Evolutionary conservation across 345 rosid species (phyloP).

Genomic region (Crucihimalaya himalaica): DNA sequence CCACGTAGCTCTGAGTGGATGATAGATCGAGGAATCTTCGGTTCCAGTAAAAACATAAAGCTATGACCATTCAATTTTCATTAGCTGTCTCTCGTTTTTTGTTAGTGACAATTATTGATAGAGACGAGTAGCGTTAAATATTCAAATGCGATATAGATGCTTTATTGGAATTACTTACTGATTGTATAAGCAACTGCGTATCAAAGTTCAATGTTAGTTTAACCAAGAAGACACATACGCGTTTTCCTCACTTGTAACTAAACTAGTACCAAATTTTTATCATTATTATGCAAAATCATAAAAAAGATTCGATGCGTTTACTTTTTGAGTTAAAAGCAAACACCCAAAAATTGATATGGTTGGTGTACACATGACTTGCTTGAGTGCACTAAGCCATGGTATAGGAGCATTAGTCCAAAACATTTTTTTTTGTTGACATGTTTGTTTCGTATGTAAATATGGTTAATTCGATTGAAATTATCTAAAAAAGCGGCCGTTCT

Average conservation of each 20-base stretch:
- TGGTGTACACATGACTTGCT: constrained; percentile 1
- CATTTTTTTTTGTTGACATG: neutral
- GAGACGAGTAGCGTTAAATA: constrained; percentile 12
- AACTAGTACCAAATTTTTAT: neutral
- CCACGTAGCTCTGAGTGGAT: constrained; percentile 27
- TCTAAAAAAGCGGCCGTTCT: neutral
- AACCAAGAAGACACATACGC: constrained; percentile 30
- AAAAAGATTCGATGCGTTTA: neutral
- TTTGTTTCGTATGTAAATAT: neutral
- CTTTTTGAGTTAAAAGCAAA: neutral
- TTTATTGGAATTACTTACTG: constrained; percentile 26
- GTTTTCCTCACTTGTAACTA: constrained; percentile 22
- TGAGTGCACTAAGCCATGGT: neutral
- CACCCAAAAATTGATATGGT: neutral
- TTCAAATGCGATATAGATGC: constrained; percentile 8
- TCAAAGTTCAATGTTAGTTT: constrained; percentile 22
- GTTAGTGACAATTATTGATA: constrained; percentile 16
- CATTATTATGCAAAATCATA: constrained; percentile 16
- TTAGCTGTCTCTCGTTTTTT: neutral
- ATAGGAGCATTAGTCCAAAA: neutral
- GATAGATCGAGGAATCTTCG: constrained; percentile 24
- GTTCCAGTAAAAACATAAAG: constrained; percentile 15
- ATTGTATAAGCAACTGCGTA: constrained; percentile 24
- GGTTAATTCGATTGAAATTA: neutral
- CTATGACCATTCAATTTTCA: constrained; percentile 17